These are phyloP conservation scores for Stenogyne calaminthoides DNA, from an alignment of 305 asterid genomes.

Conservation along the genomic window DNA sequence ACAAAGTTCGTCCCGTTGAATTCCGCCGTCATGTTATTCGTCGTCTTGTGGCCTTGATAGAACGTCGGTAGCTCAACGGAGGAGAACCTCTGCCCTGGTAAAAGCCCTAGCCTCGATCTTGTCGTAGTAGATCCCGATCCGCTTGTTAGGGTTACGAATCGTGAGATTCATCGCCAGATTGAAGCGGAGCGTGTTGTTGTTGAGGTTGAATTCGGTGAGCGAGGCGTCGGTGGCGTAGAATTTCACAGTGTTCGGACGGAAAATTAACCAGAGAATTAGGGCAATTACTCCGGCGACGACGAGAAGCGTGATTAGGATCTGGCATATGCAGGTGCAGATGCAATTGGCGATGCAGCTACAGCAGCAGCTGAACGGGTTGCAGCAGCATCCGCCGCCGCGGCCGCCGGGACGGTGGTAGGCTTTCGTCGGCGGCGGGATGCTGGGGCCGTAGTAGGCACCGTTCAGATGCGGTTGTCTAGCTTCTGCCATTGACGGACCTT, in stretches of 20 bases:
- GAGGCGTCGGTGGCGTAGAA: slow-evolving; percentile 54
- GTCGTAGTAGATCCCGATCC: slow-evolving; percentile 64
- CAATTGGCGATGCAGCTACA: slow-evolving; percentile 65
- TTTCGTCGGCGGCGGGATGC: slow-evolving; percentile 61
- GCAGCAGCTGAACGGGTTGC: slow-evolving; percentile 74
- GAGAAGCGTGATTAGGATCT: slow-evolving; percentile 57
- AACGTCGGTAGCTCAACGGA: slow-evolving; percentile 32
- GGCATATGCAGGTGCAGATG: slow-evolving; percentile 65
- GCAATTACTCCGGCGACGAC: slow-evolving; percentile 44
- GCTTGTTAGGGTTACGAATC: slow-evolving; percentile 57
- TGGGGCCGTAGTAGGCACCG: slow-evolving; percentile 90
- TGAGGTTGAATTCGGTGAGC: slow-evolving; percentile 49
- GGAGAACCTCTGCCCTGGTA: slow-evolving; percentile 43
- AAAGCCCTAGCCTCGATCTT: slow-evolving; percentile 49
- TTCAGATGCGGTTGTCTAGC: slow-evolving; percentile 49
- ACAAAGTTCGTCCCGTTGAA: slow-evolving; percentile 43
- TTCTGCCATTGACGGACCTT: slow-evolving; percentile 34
- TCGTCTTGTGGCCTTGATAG: slow-evolving; percentile 46
- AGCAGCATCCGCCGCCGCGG: slow-evolving; percentile 56
- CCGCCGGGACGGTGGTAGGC: slow-evolving; percentile 61
- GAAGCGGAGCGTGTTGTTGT: slow-evolving; percentile 44
- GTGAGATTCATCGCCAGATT: slow-evolving; percentile 53
- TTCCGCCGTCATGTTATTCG: slow-evolving; percentile 31
- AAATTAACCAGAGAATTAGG: slow-evolving; percentile 54
- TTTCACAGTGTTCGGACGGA: slow-evolving; percentile 74